Base-by-base conservation (phyloP, 2,329 filamentous ascomycete species). In the Parafenestella ontariensis region DNA sequence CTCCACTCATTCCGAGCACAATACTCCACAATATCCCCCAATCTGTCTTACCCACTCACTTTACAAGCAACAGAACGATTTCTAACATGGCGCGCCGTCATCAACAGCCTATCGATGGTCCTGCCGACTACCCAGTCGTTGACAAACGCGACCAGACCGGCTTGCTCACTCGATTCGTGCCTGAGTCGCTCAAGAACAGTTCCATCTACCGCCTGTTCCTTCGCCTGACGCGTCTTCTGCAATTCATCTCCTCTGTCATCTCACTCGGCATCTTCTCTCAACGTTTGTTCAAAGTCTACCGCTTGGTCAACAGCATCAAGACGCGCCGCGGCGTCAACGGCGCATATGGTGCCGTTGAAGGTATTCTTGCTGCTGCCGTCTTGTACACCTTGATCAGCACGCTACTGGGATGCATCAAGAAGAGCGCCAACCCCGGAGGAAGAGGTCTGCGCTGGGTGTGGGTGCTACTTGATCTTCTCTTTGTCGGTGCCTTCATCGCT, bases 261-360 rank as follows among this genome's bases (percentile, higher is more conserved):
- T 80, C 78, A 3, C 72, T 81, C 23, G 75, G 74, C 37, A 56
- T 80, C 58, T 81, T 81, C 72, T 76, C 75, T n/a, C 56, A 61
- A 4, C 77, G 78, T 23, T 24, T 79, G 9, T 70, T 69, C 65
- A 78, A 77, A 36, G 74, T 80, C 46, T 73, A 76, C 54, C 73
- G 71, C 20, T 72, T 79, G 26, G 66, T 70, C 54, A 73, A 69
- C 60, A 66, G 46, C 26, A 65, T 71, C 61, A 72, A 70, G 43
- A 60, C 58, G 1, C 60, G 64, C 20, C 62, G 62, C 24, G 68
- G 68, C 21, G 55, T 75, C n/a, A 60, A 65, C 23, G 45, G 67
- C 18, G 69, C 74, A 33, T 76, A 73, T 40, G 71, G 74, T 21
- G 76, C 78, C 17, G 78, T 81, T 33, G 77, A 80, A 59, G 78